Percentiles rank a stretch among this genome's conserved stretches.
These are phyloP conservation scores for Eucommia ulmoides DNA, from an alignment of 257 asterid genomes.

Conservation along the genomic window DNA sequence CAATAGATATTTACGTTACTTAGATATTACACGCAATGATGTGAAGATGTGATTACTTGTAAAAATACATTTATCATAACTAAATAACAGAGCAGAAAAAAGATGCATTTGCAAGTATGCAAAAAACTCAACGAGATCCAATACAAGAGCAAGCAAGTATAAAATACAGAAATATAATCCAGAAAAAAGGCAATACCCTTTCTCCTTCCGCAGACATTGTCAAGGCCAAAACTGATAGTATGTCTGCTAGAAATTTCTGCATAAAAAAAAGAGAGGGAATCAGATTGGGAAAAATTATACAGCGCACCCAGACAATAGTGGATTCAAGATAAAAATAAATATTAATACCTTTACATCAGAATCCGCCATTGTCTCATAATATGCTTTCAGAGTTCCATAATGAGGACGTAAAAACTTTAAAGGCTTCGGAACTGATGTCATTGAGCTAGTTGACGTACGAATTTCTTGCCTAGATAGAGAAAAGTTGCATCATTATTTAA, in stretches of 20 bases:
- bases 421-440: conserved; percentile 98
- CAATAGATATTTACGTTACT: no score
- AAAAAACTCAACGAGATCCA: background rate
- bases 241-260: conserved; percentile 83
- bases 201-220: conserved; percentile 99
- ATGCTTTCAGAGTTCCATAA: conserved; percentile 70
- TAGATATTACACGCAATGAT: no score
- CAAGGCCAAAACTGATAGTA: conserved; percentile 93
- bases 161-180: conserved; percentile 1
- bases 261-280: background rate
- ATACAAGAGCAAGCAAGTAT: background rate
- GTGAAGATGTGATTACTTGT: no score
- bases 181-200: conserved; percentile 70
- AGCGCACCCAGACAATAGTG: no score
- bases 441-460: conserved; percentile 89
- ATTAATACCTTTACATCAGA: conserved; percentile 59
- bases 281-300: no score
- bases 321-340: no score
- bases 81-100: background rate
- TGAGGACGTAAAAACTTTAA: conserved; percentile 92
- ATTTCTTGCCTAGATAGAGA: conserved; percentile 86
- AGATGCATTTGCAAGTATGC: background rate
- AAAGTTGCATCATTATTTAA: no score
- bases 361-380: conserved; percentile 56
- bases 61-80: background rate